Conservation (phyloP, 129 eudicot genomes). For the Deinandra increscens region DNA sequence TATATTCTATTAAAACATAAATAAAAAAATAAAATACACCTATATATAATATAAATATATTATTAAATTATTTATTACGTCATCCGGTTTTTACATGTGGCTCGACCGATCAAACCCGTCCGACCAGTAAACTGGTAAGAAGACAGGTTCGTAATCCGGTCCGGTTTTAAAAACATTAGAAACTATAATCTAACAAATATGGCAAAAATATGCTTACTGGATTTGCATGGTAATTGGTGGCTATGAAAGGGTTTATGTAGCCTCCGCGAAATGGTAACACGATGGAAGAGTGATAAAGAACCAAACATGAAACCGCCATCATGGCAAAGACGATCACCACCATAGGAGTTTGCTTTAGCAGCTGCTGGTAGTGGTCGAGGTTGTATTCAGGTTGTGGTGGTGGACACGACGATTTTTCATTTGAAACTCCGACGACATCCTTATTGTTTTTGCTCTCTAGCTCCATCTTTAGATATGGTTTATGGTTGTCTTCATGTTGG, state of each 20-base stretch:
- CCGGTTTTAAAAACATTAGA: no score
- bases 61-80: no score
- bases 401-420: not conserved
- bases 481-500: not conserved
- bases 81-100: no score
- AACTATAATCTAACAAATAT: not conserved
- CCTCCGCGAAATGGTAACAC: not conserved
- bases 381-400: constrained; percentile 13
- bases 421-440: not conserved
- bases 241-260: constrained; percentile 11
- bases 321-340: constrained; percentile 32
- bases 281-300: constrained; percentile 16
- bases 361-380: constrained; percentile 3
- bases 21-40: no score
- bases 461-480: constrained; percentile 20
- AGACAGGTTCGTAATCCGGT: no score
- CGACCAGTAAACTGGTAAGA: no score
- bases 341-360: constrained; percentile 26
- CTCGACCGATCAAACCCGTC: no score
- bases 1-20: no score
- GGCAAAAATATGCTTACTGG: constrained; percentile 20
- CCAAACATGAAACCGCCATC: constrained; percentile 22
- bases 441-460: constrained; percentile 18
- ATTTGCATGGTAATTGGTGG: not conserved
- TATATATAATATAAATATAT: no score